Evolutionary conservation across 768 basidiomycete species (phyloP), one percentile per base, ranked within the genome.

Genomic region (Naematelia encephala): DNA sequence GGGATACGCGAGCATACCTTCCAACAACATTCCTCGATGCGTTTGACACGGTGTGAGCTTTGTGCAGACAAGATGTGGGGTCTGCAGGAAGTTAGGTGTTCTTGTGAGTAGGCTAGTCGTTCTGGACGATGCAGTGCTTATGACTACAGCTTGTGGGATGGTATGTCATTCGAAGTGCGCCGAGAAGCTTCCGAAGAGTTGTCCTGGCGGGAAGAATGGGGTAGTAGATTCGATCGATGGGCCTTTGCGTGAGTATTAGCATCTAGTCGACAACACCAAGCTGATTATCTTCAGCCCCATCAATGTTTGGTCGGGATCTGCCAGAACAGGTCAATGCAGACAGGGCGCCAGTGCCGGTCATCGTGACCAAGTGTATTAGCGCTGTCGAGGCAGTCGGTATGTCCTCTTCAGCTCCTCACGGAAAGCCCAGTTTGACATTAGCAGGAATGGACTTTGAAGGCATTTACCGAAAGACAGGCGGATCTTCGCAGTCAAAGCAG

Each of bases 51-150:
- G 43, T 99, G 96, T 73, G 96, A 98, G 69, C 87, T 93, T 55
- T 99, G 96, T 73, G 87, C 86, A 29, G 96, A 98, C 73, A 99
- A 98, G 81, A 86, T 98, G 86, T 99, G 93, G 92, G 94, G 94
- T 5, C 85, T 92, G n/a, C 91, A 93, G 44, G 80, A 81, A 72
- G 81, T 90, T 54, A 87, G 90, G 28, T 99, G 96, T 74, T 84
- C 86, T 64, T 82, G 94, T 91, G 72, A 73, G 90, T 81, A 57
- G 8, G 2, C 14, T 12, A 49, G 14, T 19, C 50, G 2, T n/a
- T n/a, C n/a, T n/a, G n/a, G n/a, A n/a, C n/a, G n/a, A n/a, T n/a
- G n/a, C 25, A 2, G n/a, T 47, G 4, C 42, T 42, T 61, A 62
- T 39, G 4, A 14, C 44, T 22, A 28, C 61, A 94, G 93, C 80